These are phyloP conservation scores for Suhomyces faveliae DNA, from an alignment of 805 yeast species.

Conservation along the genomic window DNA sequence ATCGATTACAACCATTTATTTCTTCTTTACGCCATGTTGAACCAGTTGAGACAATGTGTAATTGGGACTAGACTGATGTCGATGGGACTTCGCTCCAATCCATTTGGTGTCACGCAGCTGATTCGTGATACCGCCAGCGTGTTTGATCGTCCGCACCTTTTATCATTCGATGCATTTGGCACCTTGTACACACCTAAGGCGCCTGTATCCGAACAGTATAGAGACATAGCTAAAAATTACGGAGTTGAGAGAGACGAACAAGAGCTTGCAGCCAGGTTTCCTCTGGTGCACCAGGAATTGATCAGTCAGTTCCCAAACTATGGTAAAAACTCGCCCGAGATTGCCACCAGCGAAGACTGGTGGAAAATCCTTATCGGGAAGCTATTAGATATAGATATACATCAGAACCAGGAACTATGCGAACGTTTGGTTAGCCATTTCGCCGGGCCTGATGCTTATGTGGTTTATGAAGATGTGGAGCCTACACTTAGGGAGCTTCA, in stretches of 20 bases:
- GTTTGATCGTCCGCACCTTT: slow-evolving; percentile 41
- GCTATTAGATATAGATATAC: slow-evolving; percentile 38
- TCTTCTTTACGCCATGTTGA: background rate
- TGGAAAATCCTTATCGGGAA: slow-evolving; percentile 53
- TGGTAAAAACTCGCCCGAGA: slow-evolving; percentile 43
- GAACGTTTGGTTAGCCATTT: slow-evolving; percentile 48
- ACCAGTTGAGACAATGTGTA: background rate
- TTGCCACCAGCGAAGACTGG: slow-evolving; percentile 43
- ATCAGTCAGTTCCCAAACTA: slow-evolving; percentile 54
- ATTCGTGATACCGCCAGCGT: slow-evolving; percentile 24
- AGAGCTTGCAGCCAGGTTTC: slow-evolving; percentile 25
- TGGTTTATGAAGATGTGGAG: slow-evolving; percentile 52
- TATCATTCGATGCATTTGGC: slow-evolving; percentile 69
- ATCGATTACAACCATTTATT: background rate
- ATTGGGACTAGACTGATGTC: background rate
- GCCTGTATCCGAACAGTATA: slow-evolving; percentile 56
- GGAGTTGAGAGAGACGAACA: slow-evolving; percentile 36
- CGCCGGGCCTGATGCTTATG: slow-evolving; percentile 51
- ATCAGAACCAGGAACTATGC: slow-evolving; percentile 37
- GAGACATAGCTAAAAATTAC: slow-evolving; percentile 44
- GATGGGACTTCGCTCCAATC: slow-evolving; percentile 17
- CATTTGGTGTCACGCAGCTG: slow-evolving; percentile 15
- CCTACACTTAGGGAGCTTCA: slow-evolving; percentile 39
- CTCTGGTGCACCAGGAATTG: slow-evolving; percentile 35
- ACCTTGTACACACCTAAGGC: slow-evolving; percentile 59